phyloP scores from a whole-genome alignment of 768 basidiomycete genomes.

The Amanita polypyramis region DNA sequence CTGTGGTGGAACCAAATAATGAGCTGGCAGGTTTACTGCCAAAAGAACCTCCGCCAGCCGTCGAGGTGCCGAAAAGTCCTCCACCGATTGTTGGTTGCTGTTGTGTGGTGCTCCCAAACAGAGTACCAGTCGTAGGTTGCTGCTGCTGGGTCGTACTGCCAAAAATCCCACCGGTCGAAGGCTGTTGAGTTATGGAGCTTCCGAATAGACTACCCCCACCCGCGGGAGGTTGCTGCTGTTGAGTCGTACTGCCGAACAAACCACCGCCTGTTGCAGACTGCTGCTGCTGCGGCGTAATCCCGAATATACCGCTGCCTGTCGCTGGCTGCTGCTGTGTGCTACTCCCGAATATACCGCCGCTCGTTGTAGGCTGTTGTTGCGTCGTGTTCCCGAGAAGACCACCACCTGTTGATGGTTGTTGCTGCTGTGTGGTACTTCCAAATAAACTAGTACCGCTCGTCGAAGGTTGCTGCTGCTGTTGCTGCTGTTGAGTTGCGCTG shows the following conservation, averaged over 20 bases:
- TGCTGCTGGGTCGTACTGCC: slow-evolving; percentile 11
- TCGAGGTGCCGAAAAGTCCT: slow-evolving; percentile 8
- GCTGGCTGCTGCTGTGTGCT: slow-evolving; percentile 11
- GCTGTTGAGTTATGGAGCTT: slow-evolving; percentile 4
- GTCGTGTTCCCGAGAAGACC: slow-evolving; percentile 15
- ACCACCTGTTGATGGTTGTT: slow-evolving; percentile 9
- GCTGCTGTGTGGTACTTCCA: slow-evolving; percentile 11
- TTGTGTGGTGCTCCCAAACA: slow-evolving; percentile 3
- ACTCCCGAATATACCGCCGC: slow-evolving; percentile 18
- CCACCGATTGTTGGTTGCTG: slow-evolving; percentile 5
- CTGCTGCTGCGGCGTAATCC: slow-evolving; percentile 13
- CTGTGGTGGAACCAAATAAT: slow-evolving; percentile 15
- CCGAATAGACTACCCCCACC: slow-evolving; percentile 19
- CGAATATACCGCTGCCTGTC: slow-evolving; percentile 16
- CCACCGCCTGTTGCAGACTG: slow-evolving; percentile 12
- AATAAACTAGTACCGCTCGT: slow-evolving; percentile 15
- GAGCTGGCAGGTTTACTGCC: slow-evolving; percentile 10
- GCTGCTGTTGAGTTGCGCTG: slow-evolving; percentile 1
- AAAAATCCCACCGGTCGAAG: slow-evolving; percentile 11
- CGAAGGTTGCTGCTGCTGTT: slow-evolving; percentile 7
- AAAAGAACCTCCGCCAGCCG: slow-evolving; percentile 11
- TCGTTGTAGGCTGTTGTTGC: slow-evolving; percentile 14
- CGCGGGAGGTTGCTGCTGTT: neutral
- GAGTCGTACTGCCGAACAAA: slow-evolving; percentile 18
- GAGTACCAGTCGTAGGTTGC: slow-evolving; percentile 11